These are phyloP conservation scores for Phylloboletellus chloephorus DNA, from an alignment of 1,284 basidiomycete genomes.

Conservation along the genomic window DNA sequence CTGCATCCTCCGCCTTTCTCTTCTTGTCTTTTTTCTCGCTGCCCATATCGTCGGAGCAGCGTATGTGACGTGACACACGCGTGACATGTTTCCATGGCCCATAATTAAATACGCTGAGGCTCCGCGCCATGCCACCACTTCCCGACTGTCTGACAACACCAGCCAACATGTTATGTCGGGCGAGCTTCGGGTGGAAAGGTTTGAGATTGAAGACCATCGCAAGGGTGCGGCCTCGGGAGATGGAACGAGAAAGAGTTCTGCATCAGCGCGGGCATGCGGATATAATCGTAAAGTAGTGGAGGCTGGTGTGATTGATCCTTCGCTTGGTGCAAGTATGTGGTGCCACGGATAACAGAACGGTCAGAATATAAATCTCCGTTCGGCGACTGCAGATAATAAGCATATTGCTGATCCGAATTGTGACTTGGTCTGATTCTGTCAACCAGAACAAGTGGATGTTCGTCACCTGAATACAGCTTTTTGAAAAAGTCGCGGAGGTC, in stretches of 20 bases:
- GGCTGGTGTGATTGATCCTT: too few species aligned
- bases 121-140: conserved; percentile 91
- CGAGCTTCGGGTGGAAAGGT: conserved; percentile 54
- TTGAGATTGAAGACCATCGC: conserved; percentile 69
- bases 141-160: conserved; percentile 79
- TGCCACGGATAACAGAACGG: conserved; percentile 67
- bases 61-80: conserved; percentile 22
- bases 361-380: conserved; percentile 78
- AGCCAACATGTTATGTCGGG: conserved; percentile 66
- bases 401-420: conserved; percentile 25
- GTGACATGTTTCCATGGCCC: conserved; percentile 20
- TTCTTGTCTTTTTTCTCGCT: conserved; percentile 58
- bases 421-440: conserved; percentile 2
- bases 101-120: conserved; percentile 59
- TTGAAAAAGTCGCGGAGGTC: conserved; percentile 57
- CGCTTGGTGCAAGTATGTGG: conserved; percentile 85
- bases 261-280: conserved; percentile 50
- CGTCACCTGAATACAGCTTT: conserved; percentile 37
- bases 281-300: too few species aligned
- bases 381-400: conserved; percentile 82
- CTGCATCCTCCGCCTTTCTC: conserved; percentile 41
- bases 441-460: background rate
- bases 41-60: conserved; percentile 36
- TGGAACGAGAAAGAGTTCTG: conserved; percentile 42
- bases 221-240: conserved; percentile 41